Evolutionary conservation across 768 basidiomycete genomes (phyloP), one percentile per base, ranked within the genome.

Genomic region (Pulveroboletus sp.): DNA sequence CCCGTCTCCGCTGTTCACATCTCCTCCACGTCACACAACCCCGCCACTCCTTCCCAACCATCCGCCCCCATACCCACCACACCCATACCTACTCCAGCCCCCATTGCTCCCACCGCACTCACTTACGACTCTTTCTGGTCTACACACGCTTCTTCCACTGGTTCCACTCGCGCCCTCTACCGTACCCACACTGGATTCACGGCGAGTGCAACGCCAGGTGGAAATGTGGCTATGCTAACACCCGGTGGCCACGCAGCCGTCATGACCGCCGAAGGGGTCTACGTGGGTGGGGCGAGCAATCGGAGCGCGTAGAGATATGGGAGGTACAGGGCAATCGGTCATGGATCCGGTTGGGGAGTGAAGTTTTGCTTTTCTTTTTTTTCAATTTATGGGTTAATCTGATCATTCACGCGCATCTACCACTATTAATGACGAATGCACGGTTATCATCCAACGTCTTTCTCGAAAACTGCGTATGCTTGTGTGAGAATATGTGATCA

Each of bases 61-160:
- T n/a, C 38, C 27, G 27, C 39, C 5, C 42, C 57, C 9, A 8
- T 55, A 37, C 21, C 52, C 28, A 24, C 53, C 18, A n/a, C 51
- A 4, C 46, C 57, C 0, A 46, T 46, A 32, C 39, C 55, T 8
- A 36, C 48, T 3, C n/a, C 40, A 5, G 7, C 44, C 11, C 31
- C 57, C 4, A 52, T 55, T 53, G 37, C 53, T n/a, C 62, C 70
- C 9, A 7, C 47, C 8, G 61, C 72, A 10, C 66, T 81, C 39
- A 80, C 81, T 3, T 83, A 83, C 55, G 82, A 82, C 58, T 79
- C 78, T 0, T 83, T 82, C 57, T 83, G 80, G 82, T 80, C 81
- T 2, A 72, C 78, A 7, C 79, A 81, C 51, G 66, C 76, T 17
- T 62, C 68, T 0, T 56, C 65, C 4, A 15, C 59, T 2, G 62